Evolutionary conservation across 192 early-diverging fungal genomes (phyloP).

Genomic region (Allomyces arbusculus): DNA sequence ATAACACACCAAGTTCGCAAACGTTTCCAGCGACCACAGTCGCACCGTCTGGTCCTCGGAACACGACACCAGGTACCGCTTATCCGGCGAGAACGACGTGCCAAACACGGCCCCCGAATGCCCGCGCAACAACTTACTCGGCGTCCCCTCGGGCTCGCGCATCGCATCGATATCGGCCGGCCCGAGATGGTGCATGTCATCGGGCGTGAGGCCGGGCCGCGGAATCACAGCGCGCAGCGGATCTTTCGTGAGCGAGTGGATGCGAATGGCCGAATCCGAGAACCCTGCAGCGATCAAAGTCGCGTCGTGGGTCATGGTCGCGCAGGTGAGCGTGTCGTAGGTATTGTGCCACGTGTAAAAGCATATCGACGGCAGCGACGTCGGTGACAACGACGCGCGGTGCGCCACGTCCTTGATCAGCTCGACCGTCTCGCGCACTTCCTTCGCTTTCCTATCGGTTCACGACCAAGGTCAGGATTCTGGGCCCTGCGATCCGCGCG

Average conservation of each 20-base stretch:
- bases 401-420: constrained; percentile 54
- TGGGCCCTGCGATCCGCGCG: too few relatives aligned
- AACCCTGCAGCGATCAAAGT: constrained; percentile 74
- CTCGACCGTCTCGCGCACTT: constrained; percentile 60
- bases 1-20: constrained; percentile 81
- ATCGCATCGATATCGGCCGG: constrained; percentile 35
- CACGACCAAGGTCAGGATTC: too few relatives aligned
- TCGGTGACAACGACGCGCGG: constrained; percentile 39
- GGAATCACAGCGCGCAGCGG: constrained; percentile 22
- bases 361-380: constrained; percentile 67
- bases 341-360: constrained; percentile 94
- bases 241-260: constrained; percentile 76
- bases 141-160: constrained; percentile 34
- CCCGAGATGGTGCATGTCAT: constrained; percentile 3
- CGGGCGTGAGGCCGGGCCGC: not conserved
- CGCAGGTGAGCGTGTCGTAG: constrained; percentile 60
- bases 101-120: constrained; percentile 85
- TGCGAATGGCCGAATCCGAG: constrained; percentile 74
- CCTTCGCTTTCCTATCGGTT: constrained; percentile 44
- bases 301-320: constrained; percentile 61
- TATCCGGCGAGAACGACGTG: constrained; percentile 64
- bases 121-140: constrained; percentile 51
- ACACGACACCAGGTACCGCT: constrained; percentile 61
- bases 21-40: constrained; percentile 86
- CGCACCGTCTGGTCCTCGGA: constrained; percentile 86